Evolutionary conservation across 192 early-diverging fungal genomes (phyloP), one percentile per base, ranked within the genome.

Genomic region (Chytriomyces confervae): DNA sequence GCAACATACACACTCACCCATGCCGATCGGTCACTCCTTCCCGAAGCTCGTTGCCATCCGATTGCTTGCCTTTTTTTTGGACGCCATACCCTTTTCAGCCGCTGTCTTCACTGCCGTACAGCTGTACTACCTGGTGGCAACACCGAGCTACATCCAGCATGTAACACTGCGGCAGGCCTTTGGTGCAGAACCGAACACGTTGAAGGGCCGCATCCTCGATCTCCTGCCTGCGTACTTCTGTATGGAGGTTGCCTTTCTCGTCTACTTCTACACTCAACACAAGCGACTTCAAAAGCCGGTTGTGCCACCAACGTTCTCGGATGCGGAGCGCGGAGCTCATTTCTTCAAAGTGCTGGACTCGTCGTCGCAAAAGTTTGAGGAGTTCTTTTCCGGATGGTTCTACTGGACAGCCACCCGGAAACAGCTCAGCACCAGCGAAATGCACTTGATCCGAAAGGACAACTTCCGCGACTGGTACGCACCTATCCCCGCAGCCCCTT

Each of bases 371-470:
- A 51, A 62, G 46, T 79, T 79, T 57, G 48, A 53, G 16, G 64
- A 75, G 71, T 79, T 79, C 66, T 79, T 79, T 44, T 36, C 71
- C 10, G 78, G 78, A 11, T 79, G 78, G 78, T 79, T 79, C 43
- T 75, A 75, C 46, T 79, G 78, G 78, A 73, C 18, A 18, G 8
- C 11, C 50, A 75, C 62, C 51, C 44, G 50, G 47, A 65, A 57
- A 29, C 78, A 79, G 72, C 65, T 79, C 10, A 50, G 8, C 36
- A 23, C 72, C 8, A n/a, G 11, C 44, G 78, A 79, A 43, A 43
- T 79, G 7, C 64, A 75, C 36, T 47, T 74, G n/a, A 66, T 79
- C 16, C 72, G 72, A 16, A 73, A 49, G 53, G 72, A 79, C 48
- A 66, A 79, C 48, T 45, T 79, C 13, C 27, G 66, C 24, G 78